phyloP scores from a whole-genome alignment of 2,329 filamentous ascomycete species.

The Meredithiella fracta region DNA sequence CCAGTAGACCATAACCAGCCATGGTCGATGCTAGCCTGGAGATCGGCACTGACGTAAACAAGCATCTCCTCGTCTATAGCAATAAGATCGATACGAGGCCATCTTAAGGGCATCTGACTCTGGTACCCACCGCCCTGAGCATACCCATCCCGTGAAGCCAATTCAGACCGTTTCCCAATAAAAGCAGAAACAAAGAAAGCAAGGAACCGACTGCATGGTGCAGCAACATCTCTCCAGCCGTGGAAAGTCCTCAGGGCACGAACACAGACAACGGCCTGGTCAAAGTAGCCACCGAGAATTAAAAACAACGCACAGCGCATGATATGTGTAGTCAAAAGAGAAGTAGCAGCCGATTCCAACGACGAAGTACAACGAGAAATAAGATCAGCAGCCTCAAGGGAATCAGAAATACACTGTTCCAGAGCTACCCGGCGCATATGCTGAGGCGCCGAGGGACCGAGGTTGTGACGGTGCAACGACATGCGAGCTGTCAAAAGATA shows the following conservation, averaged over 20 bases:
- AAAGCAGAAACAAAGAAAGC: conserved; percentile 63
- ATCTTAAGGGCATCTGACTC: background rate
- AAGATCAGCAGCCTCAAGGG: conserved; percentile 63
- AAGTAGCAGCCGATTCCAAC: conserved; percentile 51
- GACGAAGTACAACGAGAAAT: conserved; percentile 48
- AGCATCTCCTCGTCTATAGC: conserved; percentile 69
- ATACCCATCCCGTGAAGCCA: conserved; percentile 18
- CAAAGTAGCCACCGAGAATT: conserved; percentile 56
- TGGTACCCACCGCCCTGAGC: background rate
- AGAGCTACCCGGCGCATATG: conserved; percentile 55
- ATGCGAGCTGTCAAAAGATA: conserved; percentile 73
- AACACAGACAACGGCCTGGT: conserved; percentile 55
- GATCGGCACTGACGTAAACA: conserved; percentile 69
- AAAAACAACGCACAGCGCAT: conserved; percentile 77
- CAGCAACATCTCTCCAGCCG: conserved; percentile 53
- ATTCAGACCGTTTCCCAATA: conserved; percentile 35
- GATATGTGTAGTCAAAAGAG: conserved; percentile 64
- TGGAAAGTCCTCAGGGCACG: conserved; percentile 56
- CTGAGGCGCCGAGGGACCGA: conserved; percentile 52
- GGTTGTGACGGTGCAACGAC: conserved; percentile 74
- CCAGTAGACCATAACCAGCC: conserved; percentile 59
- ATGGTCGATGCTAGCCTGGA: conserved; percentile 47
- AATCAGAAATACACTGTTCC: conserved; percentile 57
- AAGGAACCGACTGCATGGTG: conserved; percentile 65
- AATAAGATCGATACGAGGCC: conserved; percentile 22